These are phyloP conservation scores for Skeletonema menzelii DNA, from an alignment of 108 stramenopile genomes.

Conservation along the genomic window DNA sequence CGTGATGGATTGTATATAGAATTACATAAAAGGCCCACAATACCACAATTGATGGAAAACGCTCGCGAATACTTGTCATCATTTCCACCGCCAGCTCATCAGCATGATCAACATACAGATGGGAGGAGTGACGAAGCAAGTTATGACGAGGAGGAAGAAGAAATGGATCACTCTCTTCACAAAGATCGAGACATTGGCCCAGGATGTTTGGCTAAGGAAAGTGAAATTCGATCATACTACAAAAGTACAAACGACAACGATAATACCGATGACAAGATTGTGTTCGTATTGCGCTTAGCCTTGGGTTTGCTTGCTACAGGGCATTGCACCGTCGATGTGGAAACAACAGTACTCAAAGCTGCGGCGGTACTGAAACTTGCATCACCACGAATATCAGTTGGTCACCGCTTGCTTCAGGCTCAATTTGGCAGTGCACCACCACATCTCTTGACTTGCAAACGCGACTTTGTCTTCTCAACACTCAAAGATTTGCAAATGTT, in stretches of 20 bases:
- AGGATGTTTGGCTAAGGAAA: neutral
- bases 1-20: too few relatives aligned
- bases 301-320: constrained; percentile 4
- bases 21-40: too few relatives aligned
- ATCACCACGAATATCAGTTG: neutral
- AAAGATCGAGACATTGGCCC: neutral
- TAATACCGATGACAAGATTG: neutral
- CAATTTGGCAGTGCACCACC: neutral
- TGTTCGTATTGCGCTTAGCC: neutral
- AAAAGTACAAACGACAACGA: neutral
- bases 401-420: neutral
- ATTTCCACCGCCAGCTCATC: too few relatives aligned
- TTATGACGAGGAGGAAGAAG: too few relatives aligned
- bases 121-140: too few relatives aligned
- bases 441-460: constrained; percentile 1
- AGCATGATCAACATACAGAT: too few relatives aligned
- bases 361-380: neutral
- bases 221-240: neutral
- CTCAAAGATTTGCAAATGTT: constrained; percentile 3
- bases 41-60: too few relatives aligned
- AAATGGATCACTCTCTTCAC: too few relatives aligned
- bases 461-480: constrained; percentile 6
- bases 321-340: neutral
- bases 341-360: neutral
- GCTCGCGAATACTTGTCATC: too few relatives aligned